Percentiles rank a stretch among this genome's conserved stretches.
Conservation (phyloP, 1,139 yeast species). For the Scheffersomyces insectosa region DNA sequence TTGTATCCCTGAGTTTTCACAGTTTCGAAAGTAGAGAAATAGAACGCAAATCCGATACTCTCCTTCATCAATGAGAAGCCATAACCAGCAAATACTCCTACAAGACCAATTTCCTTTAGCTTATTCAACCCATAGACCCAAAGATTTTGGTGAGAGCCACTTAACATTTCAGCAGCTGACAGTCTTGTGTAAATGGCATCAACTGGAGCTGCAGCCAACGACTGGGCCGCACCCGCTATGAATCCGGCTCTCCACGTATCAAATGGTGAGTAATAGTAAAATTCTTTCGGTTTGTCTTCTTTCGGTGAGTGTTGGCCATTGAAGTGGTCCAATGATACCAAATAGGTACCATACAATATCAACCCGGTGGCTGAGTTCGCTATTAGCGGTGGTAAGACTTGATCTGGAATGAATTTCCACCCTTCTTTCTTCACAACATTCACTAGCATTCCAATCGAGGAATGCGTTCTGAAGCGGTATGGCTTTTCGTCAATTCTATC, state of each 20-base stretch:
- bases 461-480: slow-evolving; percentile 70
- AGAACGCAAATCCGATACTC: slow-evolving; percentile 81
- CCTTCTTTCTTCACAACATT: slow-evolving; percentile 77
- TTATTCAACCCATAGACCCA: slow-evolving; percentile 78
- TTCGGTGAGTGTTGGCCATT: slow-evolving; percentile 2
- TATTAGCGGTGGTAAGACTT: slow-evolving; percentile 78
- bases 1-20: slow-evolving; percentile 68
- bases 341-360: slow-evolving; percentile 78
- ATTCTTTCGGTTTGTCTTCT: slow-evolving; percentile 7
- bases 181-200: slow-evolving; percentile 89
- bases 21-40: slow-evolving; percentile 83
- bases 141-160: slow-evolving; percentile 66
- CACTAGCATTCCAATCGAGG: slow-evolving; percentile 70
- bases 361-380: slow-evolving; percentile 89
- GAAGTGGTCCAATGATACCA: slow-evolving; percentile 47
- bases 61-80: slow-evolving; percentile 76
- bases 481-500: slow-evolving; percentile 57
- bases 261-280: slow-evolving; percentile 27
- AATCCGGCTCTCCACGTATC: slow-evolving; percentile 83
- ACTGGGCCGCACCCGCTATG: slow-evolving; percentile 82
- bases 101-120: slow-evolving; percentile 69
- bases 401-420: slow-evolving; percentile 84
- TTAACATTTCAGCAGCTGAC: slow-evolving; percentile 68
- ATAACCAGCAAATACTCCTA: slow-evolving; percentile 90
- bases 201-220: slow-evolving; percentile 91